phyloP scores from a whole-genome alignment of 177 flowering plant genomes.

The Vitis hybrid region DNA sequence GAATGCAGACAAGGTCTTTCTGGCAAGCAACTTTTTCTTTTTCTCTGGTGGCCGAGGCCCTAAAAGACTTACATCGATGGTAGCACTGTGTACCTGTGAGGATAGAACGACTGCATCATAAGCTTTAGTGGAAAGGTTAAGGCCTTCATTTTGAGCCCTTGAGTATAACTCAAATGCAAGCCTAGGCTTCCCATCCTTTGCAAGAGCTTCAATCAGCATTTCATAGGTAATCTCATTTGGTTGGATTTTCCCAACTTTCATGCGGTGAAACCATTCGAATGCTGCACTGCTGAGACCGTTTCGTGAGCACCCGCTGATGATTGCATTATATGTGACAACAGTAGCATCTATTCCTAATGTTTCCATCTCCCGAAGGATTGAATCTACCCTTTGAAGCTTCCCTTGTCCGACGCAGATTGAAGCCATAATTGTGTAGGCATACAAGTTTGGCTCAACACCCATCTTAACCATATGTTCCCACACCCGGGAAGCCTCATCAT shows the following conservation, averaged over 20 bases:
- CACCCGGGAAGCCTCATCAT: slow-evolving; percentile 75
- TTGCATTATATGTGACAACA: slow-evolving; percentile 90
- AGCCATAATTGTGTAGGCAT: slow-evolving; percentile 89
- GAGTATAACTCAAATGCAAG: slow-evolving; percentile 76
- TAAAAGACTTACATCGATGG: slow-evolving; percentile 48
- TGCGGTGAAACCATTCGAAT: slow-evolving; percentile 88
- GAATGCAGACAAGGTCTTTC: slow-evolving; percentile 47
- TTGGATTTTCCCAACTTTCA: slow-evolving; percentile 52
- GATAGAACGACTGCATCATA: slow-evolving; percentile 69
- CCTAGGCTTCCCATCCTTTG: slow-evolving; percentile 81
- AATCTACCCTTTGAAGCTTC: slow-evolving; percentile 55
- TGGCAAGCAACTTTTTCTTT: slow-evolving; percentile 36
- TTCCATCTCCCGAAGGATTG: slow-evolving; percentile 66
- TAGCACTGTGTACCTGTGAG: slow-evolving; percentile 43
- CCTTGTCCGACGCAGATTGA: slow-evolving; percentile 73
- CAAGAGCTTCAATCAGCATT: slow-evolving; percentile 78
- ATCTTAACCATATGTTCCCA: slow-evolving; percentile 92
- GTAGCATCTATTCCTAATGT: slow-evolving; percentile 64
- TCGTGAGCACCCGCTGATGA: slow-evolving; percentile 75
- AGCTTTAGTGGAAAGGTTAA: slow-evolving; percentile 61
- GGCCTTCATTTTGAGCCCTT: slow-evolving; percentile 66
- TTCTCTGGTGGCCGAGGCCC: slow-evolving; percentile 78
- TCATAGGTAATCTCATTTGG: slow-evolving; percentile 89
- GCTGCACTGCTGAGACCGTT: slow-evolving; percentile 65
- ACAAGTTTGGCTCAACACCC: slow-evolving; percentile 73